Evolutionary conservation across 257 asterid species (phyloP), one percentile per base, ranked within the genome.

Genomic region (Nemophila menziesii): DNA sequence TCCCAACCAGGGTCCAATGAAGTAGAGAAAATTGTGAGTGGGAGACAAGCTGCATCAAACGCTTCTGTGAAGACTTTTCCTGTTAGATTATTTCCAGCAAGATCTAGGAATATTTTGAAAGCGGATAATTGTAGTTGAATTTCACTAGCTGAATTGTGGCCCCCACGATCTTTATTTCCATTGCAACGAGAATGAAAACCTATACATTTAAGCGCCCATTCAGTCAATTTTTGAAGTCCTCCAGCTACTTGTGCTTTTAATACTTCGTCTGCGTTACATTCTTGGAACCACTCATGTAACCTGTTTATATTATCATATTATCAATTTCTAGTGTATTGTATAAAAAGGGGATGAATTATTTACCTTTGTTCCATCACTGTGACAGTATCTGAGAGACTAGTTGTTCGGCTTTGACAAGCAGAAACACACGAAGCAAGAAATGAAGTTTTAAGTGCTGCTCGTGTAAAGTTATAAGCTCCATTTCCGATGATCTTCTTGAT

Each of bases 21-120:
- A 59, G 89, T 79, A 60, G 96, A 90, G 75, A 90, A 90, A 50
- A 85, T 93, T 1, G 99, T 90, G 42, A 90, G 93, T 0, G 99
- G 99, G 66, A 90, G 85, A 74, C 99, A 90, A 47, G 96, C 96
- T n/a, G 99, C 99, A 57, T 90, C 99, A 69, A 90, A 90, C 49
- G 99, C 99, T 72, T 90, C 99, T 0, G 99, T 85, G 60, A 81
- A 90, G 66, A 84, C 96, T 69, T 90, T 90, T 54, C 99, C 99
- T 0, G 92, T 72, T 43, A 85, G 93, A 68, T 85, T 70, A 64
- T 77, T 75, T 53, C 99, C 96, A 9, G 94, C 93, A 55, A 81
- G 87, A 74, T 90, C 99, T 38, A 90, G 74, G 72, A 85, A 90
- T 16, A 72, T 69, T 79, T 85, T 90, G 74, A 90, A 90, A 60